phyloP scores from a whole-genome alignment of 2,329 filamentous ascomycete genomes.

The Fusarium brevicatenulatum region DNA sequence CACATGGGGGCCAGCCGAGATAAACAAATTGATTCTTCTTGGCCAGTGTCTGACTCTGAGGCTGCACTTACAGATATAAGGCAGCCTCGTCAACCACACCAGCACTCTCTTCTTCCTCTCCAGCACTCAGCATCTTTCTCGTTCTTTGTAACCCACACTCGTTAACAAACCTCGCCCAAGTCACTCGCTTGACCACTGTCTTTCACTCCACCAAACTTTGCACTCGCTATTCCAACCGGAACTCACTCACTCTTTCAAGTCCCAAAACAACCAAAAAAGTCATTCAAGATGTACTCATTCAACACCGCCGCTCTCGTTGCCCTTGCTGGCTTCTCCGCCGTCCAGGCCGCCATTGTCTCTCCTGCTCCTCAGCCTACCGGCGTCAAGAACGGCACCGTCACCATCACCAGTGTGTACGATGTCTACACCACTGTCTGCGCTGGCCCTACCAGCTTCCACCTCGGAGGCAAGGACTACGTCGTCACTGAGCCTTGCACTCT shows the following conservation, averaged over 20 bases:
- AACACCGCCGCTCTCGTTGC: constrained; percentile 42
- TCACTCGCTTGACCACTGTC: constrained; percentile 40
- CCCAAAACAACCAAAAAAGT: constrained; percentile 15
- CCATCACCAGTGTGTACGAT: constrained; percentile 50
- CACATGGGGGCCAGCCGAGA: neutral
- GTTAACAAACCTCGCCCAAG: constrained; percentile 36
- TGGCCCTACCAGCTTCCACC: constrained; percentile 61
- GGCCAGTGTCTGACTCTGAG: neutral
- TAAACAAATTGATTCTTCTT: constrained; percentile 3
- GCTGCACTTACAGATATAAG: constrained; percentile 38
- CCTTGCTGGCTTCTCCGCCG: constrained; percentile 39
- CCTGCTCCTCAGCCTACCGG: constrained; percentile 18
- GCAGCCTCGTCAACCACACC: constrained; percentile 14
- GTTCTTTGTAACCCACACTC: constrained; percentile 28
- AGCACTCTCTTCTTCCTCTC: neutral
- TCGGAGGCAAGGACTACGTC: constrained; percentile 63
- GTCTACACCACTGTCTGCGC: constrained; percentile 55
- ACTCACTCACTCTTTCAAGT: constrained; percentile 15
- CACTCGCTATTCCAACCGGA: constrained; percentile 5
- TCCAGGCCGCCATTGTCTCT: constrained; percentile 21
- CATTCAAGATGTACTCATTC: constrained; percentile 43
- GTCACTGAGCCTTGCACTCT: constrained; percentile 64
- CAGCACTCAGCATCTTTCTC: constrained; percentile 23
- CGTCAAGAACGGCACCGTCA: constrained; percentile 41
- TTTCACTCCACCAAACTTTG: constrained; percentile 14